phyloP scores from a whole-genome alignment of 1,284 basidiomycete species.

The Entoloma clypeatum region DNA sequence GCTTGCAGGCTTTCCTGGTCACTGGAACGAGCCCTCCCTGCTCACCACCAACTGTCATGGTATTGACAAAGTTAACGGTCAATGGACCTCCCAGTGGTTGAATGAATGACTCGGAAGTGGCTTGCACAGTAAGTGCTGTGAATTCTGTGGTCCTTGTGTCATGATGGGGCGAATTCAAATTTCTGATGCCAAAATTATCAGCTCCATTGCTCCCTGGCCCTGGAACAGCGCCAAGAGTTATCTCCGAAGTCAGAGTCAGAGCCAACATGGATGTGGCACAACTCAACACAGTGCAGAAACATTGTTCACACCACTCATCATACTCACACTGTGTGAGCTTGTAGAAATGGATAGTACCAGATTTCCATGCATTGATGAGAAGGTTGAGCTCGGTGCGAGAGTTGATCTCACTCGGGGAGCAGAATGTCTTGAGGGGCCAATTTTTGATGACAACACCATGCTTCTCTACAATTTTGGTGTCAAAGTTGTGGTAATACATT shows the following conservation, averaged over 20 bases:
- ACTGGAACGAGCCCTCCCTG: neutral
- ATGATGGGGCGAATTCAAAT: neutral
- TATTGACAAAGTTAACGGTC: neutral
- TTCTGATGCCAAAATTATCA: too few relatives aligned
- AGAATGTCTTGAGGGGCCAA: constrained; percentile 5
- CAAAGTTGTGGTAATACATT: constrained; percentile 6
- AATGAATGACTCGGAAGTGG: neutral
- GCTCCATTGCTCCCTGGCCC: too few relatives aligned
- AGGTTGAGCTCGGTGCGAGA: constrained; percentile 4
- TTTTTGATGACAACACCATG: constrained; percentile 1
- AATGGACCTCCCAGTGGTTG: neutral
- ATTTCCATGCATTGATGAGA: constrained; percentile 7
- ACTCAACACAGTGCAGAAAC: neutral
- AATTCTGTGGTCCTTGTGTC: neutral
- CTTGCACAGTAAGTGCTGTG: neutral
- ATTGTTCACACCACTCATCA: neutral
- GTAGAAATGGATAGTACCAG: constrained; percentile 1
- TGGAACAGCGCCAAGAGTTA: too few relatives aligned
- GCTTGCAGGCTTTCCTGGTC: constrained; percentile 1
- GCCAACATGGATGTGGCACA: too few relatives aligned
- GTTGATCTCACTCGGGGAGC: constrained; percentile 1
- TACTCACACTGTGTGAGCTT: constrained; percentile 2
- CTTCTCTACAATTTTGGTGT: neutral
- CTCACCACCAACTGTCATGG: neutral
- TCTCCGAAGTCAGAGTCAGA: too few relatives aligned